phyloP scores from a whole-genome alignment of 2,329 filamentous ascomycete species.

The Ceratocystis destructans region DNA sequence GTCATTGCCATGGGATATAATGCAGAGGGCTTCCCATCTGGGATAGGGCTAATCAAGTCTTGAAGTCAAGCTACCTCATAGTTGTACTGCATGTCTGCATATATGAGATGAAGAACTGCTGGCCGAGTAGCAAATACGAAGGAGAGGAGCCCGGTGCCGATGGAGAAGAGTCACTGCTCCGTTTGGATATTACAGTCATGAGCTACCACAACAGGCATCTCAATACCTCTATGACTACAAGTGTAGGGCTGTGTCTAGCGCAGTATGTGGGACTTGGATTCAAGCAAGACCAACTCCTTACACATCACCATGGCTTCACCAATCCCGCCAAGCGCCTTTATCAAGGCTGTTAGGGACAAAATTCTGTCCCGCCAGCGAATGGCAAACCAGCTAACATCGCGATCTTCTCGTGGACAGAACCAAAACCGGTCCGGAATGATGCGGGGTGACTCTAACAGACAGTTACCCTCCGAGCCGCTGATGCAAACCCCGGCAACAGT shows the following conservation, averaged over 20 bases:
- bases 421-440: constrained; percentile 36
- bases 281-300: neutral
- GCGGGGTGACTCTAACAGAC: constrained; percentile 34
- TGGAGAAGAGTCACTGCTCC: neutral
- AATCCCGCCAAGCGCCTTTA: neutral
- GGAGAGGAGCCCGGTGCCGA: neutral
- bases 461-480: constrained; percentile 33
- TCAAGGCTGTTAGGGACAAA: neutral
- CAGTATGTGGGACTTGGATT: neutral
- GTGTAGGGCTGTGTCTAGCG: neutral
- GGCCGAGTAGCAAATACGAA: neutral
- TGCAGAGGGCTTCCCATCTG: neutral
- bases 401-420: constrained; percentile 41
- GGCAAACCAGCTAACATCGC: constrained; percentile 20
- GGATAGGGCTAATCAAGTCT: neutral
- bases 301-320: neutral
- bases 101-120: neutral
- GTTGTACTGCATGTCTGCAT: neutral
- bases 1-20: neutral
- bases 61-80: neutral
- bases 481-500: constrained; percentile 25
- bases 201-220: neutral
- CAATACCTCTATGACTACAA: neutral
- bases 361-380: constrained; percentile 9
- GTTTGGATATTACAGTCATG: neutral